A percentile compares a stretch with the other conserved stretches of the same genome.
These are phyloP conservation scores for Phialemoniopsis sp. DNA, from an alignment of 2,329 filamentous ascomycete species.

Conservation along the genomic window DNA sequence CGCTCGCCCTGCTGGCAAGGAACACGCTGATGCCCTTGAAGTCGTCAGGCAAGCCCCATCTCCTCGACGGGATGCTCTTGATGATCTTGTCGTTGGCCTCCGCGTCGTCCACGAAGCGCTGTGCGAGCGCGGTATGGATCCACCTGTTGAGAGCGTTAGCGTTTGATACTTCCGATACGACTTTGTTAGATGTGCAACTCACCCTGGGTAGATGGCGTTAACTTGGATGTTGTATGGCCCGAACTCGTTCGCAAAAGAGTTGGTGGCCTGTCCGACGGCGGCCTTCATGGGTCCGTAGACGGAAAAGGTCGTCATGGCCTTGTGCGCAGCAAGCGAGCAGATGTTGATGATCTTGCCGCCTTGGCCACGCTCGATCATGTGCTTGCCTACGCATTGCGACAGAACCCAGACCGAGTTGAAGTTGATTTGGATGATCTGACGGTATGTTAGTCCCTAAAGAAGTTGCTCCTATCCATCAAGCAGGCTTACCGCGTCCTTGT, in stretches of 20 bases:
- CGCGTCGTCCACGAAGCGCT: conserved; percentile 42
- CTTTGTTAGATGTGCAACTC: not conserved
- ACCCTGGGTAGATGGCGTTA: conserved; percentile 10
- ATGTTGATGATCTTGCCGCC: conserved; percentile 14
- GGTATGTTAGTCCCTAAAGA: not conserved
- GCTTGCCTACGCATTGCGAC: conserved; percentile 7
- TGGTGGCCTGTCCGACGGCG: conserved; percentile 11
- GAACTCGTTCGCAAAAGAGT: conserved; percentile 11
- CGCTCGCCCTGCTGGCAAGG: conserved; percentile 55
- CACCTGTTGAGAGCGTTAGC: conserved; percentile 1
- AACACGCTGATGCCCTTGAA: conserved; percentile 64
- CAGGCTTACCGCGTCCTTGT: conserved; percentile 7
- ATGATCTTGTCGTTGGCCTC: conserved; percentile 55
- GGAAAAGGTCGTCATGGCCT: conserved; percentile 10
- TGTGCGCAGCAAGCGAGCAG: conserved; percentile 9
- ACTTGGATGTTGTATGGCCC: conserved; percentile 10
- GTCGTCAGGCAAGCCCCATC: conserved; percentile 63
- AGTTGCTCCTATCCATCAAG: too few relatives aligned
- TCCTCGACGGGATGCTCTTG: conserved; percentile 59
- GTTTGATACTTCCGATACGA: not conserved
- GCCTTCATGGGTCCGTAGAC: conserved; percentile 12
- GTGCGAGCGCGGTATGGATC: conserved; percentile 7
- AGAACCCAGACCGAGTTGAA: conserved; percentile 9
- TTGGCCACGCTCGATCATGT: conserved; percentile 8
- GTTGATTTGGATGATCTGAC: conserved; percentile 7